Conservation (phyloP, 352 stramenopile species). For the Thalassiosira livingstoniorum region DNA sequence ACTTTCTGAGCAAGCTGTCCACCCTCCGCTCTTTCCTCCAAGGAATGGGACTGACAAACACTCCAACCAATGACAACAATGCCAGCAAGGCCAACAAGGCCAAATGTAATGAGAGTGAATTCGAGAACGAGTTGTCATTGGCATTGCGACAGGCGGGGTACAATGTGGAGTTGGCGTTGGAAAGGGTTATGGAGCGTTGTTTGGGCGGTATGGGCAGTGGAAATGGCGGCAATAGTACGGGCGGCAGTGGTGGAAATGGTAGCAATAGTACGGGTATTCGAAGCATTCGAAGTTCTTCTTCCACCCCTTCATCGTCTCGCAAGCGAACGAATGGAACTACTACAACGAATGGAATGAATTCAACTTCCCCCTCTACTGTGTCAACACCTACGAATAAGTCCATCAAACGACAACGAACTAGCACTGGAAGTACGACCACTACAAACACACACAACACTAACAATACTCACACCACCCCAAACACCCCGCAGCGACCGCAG, state of each 20-base stretch:
- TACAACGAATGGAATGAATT: neutral
- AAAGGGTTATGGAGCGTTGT: slow-evolving; percentile 69
- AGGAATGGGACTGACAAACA: slow-evolving; percentile 48
- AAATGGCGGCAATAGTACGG: neutral
- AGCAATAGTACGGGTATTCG: neutral
- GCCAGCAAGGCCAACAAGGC: too few relatives aligned
- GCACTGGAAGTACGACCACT: neutral
- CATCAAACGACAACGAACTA: slow-evolving; percentile 17
- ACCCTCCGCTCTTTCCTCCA: slow-evolving; percentile 50
- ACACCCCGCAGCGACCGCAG: neutral
- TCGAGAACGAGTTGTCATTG: slow-evolving; percentile 50
- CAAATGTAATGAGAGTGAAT: too few relatives aligned
- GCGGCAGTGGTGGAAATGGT: neutral
- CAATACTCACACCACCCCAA: neutral
- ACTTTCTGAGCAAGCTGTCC: slow-evolving; percentile 52
- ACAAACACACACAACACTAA: neutral
- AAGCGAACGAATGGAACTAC: neutral
- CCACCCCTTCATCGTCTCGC: neutral
- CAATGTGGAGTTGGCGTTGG: slow-evolving; percentile 74
- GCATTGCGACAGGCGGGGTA: slow-evolving; percentile 62
- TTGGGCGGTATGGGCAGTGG: too few relatives aligned
- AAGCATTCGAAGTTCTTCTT: neutral
- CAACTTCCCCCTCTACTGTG: neutral
- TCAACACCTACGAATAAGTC: neutral
- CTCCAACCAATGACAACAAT: too few relatives aligned